phyloP scores from a whole-genome alignment of 306 rosid species.

The Pterocarpus santalinus region DNA sequence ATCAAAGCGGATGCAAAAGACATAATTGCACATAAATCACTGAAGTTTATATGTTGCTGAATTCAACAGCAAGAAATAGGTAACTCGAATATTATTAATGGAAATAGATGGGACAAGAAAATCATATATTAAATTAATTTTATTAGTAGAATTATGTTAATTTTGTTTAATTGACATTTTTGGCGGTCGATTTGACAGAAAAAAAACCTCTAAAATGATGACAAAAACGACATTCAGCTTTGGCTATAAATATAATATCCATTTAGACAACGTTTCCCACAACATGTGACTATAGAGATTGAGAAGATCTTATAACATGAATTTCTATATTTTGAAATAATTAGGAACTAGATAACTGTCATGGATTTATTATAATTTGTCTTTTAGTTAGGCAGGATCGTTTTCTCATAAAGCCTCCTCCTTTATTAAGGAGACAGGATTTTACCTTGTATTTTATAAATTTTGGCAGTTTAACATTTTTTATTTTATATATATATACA shows the following conservation, averaged over 20 bases:
- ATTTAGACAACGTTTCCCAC: background rate
- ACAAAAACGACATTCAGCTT: background rate
- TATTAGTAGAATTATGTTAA: background rate
- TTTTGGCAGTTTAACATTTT: too few relatives aligned
- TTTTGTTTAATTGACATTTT: too few relatives aligned
- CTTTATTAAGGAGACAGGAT: too few relatives aligned
- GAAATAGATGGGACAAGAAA: background rate
- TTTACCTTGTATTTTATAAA: too few relatives aligned
- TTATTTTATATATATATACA: too few relatives aligned
- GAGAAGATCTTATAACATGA: background rate
- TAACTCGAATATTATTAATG: background rate
- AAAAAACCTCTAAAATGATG: background rate
- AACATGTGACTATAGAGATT: background rate
- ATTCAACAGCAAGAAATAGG: background rate
- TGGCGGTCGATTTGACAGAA: background rate
- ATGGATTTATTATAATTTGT: background rate
- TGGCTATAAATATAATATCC: background rate
- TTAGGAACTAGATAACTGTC: background rate
- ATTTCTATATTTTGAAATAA: background rate
- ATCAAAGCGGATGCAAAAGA: background rate
- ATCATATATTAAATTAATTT: background rate
- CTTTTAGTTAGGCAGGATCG: too few relatives aligned
- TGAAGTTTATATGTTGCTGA: background rate
- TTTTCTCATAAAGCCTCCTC: too few relatives aligned
- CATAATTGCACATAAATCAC: background rate